Evolutionary conservation across 179 eudicot species (phyloP).

Genomic region (Camellia oleifera): DNA sequence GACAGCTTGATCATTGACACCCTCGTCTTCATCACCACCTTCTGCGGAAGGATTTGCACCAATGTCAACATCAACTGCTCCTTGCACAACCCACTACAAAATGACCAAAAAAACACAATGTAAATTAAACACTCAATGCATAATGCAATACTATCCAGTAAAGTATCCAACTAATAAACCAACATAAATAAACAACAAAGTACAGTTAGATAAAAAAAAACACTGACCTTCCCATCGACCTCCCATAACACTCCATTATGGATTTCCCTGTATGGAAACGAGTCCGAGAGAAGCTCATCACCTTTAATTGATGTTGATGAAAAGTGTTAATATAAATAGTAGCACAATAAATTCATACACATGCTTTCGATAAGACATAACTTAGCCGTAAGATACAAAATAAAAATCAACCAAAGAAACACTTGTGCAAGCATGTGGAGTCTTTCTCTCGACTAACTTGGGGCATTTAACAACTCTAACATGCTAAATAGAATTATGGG

Average conservation of each 20-base stretch:
- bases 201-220: not conserved
- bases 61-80: slow-evolving; percentile 60
- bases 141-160: not conserved
- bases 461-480: not conserved
- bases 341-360: too few species aligned
- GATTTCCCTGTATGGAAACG: slow-evolving; percentile 71
- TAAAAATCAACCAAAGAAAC: too few species aligned
- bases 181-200: not conserved
- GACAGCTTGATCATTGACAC: slow-evolving; percentile 65
- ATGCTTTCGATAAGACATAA: too few species aligned
- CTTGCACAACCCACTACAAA: slow-evolving; percentile 68
- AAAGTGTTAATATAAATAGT: not conserved
- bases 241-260: slow-evolving; percentile 70
- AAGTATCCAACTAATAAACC: not conserved
- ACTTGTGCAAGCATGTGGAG: too few species aligned
- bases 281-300: slow-evolving; percentile 89
- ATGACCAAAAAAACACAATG: not conserved
- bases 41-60: slow-evolving; percentile 95
- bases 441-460: too few species aligned
- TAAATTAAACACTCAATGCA: not conserved
- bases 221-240: slow-evolving; percentile 69
- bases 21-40: slow-evolving; percentile 74
- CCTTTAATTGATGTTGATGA: slow-evolving; percentile 31
- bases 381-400: too few species aligned
- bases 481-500: not conserved